Evolutionary conservation across 208 protist genomes (phyloP).

Genomic region (Lotmaria passim): DNA sequence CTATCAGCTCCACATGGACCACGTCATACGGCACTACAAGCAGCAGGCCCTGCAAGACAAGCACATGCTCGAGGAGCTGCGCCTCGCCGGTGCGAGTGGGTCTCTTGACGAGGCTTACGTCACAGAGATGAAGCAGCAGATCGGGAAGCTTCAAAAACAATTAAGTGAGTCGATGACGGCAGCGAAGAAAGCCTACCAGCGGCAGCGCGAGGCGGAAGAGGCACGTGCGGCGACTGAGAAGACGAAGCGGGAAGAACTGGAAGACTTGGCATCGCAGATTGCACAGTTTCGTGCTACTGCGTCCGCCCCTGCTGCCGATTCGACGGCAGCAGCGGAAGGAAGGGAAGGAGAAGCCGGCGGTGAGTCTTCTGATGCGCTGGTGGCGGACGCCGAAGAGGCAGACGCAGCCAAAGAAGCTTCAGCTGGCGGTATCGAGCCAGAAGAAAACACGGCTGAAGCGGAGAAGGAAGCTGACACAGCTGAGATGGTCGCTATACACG

Average conservation of each 20-base stretch:
- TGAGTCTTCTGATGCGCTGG: not conserved
- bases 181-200: constrained; percentile 38
- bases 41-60: constrained; percentile 36
- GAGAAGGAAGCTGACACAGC: not conserved
- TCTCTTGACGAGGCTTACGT: constrained; percentile 41
- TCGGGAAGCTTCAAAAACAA: constrained; percentile 27
- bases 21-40: constrained; percentile 22
- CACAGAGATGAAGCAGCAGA: constrained; percentile 32
- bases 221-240: constrained; percentile 26
- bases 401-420: not conserved
- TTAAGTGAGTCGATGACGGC: constrained; percentile 26
- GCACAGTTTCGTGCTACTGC: constrained; percentile 18
- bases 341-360: not conserved
- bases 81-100: constrained; percentile 31
- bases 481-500: not conserved
- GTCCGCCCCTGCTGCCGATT: not conserved
- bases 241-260: constrained; percentile 41
- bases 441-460: not conserved
- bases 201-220: constrained; percentile 46
- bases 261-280: constrained; percentile 32
- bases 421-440: not conserved
- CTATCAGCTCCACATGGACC: constrained; percentile 31
- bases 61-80: constrained; percentile 49
- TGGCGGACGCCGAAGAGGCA: not conserved
- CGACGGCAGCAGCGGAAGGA: not conserved